A percentile compares a stretch with the other conserved stretches of the same genome.
Conservation (phyloP, 2,329 filamentous ascomycete species). For the Claviceps digitariae region DNA sequence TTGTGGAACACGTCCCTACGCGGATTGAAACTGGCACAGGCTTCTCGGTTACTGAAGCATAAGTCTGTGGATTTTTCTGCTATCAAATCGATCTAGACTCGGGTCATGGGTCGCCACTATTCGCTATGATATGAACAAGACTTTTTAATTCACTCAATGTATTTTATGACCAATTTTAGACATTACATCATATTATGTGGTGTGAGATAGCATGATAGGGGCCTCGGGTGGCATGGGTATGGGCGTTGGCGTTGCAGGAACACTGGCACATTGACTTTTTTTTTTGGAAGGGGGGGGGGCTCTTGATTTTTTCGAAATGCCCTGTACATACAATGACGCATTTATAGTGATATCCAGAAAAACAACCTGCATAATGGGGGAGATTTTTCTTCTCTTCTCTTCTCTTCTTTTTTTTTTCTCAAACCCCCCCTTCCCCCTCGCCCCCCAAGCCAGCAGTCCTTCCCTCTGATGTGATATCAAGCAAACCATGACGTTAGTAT, state of each 20-base stretch:
- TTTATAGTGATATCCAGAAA: neutral
- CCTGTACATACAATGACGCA: neutral
- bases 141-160: constrained; percentile 1
- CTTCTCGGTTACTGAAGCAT: neutral
- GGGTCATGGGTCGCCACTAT: neutral
- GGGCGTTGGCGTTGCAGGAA: constrained; percentile 15
- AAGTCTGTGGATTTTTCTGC: neutral
- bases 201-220: constrained; percentile 14
- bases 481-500: neutral
- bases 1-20: neutral
- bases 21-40: too few relatives aligned
- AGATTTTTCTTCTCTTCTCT: too few relatives aligned
- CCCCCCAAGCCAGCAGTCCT: too few relatives aligned
- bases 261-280: constrained; percentile 1
- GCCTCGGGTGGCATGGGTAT: constrained; percentile 5
- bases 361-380: constrained; percentile 9
- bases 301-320: neutral
- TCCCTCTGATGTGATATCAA: neutral
- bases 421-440: too few relatives aligned
- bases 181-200: constrained; percentile 10
- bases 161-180: constrained; percentile 9
- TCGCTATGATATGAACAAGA: neutral
- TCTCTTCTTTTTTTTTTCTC: neutral
- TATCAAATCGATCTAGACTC: neutral
- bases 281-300: neutral